Base-by-base conservation (phyloP, 1,284 basidiomycete species). In the Binderoboletus segoi region DNA sequence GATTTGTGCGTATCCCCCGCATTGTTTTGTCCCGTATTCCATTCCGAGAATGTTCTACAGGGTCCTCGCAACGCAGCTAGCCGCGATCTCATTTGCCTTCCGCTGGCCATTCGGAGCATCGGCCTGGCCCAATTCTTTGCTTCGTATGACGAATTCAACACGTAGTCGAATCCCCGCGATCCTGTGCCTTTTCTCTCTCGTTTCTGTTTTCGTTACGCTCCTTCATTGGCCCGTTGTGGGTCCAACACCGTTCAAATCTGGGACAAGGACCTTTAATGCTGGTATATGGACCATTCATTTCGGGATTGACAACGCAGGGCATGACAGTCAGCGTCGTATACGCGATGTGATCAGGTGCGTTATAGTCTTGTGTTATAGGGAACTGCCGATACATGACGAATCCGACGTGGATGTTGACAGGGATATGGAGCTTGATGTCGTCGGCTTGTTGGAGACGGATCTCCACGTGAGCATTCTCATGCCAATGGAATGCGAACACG, bases 211-310 rank as follows among this genome's bases (percentile, higher is more conserved):
- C 10, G 75, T 77, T 11, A 81, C 84, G 4, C 61, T 87, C 16
- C 82, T 83, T 55, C 79, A 77, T 33, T 76, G 78, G 63, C 85
- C 87, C 0, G 70, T 67, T 12, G 61, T 73, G 5, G 69, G 79
- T 32, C 77, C 82, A 0, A 71, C 66, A 42, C 91, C 93, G 2
- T 85, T 85, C 72, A 84, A 86, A 57, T 74, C 86, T 10, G 84
- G 82, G 7, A 80, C 88, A 12, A 79, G 90, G 21, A 79, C 93
- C 21, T 77, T 96, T 45, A 89, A 88, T n/a, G 88, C 90, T 12
- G 95, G 93, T 2, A 95, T 97, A 56, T 96, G 93, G 93, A 96
- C 95, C 0, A 80, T 96, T 28, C 94, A 96, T 71, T 96, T 96
- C 70, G 92, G 91, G 3, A 84, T 94, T 49, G 89, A 94, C 66